phyloP scores from a whole-genome alignment of 306 rosid genomes.

The Cicer bijugum region DNA sequence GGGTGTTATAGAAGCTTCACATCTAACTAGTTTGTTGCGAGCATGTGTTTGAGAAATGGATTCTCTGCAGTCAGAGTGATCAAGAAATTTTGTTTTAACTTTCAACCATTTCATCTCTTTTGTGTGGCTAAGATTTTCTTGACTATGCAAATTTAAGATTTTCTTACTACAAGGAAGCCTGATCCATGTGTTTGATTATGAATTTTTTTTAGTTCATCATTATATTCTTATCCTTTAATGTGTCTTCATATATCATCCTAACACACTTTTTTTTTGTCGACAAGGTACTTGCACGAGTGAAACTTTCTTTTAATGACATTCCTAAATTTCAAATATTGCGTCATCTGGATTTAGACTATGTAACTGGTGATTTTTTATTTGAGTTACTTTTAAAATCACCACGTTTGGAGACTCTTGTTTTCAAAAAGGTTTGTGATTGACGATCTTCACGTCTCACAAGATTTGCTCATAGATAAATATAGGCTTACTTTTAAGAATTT shows the following conservation, averaged over 20 bases:
- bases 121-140: too few relatives aligned
- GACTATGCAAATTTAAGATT: not conserved
- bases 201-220: not conserved
- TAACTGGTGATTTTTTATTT: not conserved
- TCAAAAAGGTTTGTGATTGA: constrained; percentile 4
- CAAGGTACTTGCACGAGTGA: not conserved
- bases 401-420: not conserved
- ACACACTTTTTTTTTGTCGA: not conserved
- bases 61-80: too few relatives aligned
- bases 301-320: not conserved
- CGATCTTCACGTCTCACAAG: not conserved
- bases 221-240: not conserved
- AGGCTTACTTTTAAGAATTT: not conserved
- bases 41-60: not conserved
- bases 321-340: not conserved
- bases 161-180: not conserved
- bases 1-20: not conserved
- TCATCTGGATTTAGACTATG: not conserved
- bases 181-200: not conserved
- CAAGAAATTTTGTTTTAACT: too few relatives aligned
- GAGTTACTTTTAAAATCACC: constrained; percentile 25
- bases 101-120: too few relatives aligned
- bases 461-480: not conserved
- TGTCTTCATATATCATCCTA: not conserved
- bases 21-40: not conserved